phyloP scores from a whole-genome alignment of 2,329 filamentous ascomycete genomes.

The Pseudonectria buxi region DNA sequence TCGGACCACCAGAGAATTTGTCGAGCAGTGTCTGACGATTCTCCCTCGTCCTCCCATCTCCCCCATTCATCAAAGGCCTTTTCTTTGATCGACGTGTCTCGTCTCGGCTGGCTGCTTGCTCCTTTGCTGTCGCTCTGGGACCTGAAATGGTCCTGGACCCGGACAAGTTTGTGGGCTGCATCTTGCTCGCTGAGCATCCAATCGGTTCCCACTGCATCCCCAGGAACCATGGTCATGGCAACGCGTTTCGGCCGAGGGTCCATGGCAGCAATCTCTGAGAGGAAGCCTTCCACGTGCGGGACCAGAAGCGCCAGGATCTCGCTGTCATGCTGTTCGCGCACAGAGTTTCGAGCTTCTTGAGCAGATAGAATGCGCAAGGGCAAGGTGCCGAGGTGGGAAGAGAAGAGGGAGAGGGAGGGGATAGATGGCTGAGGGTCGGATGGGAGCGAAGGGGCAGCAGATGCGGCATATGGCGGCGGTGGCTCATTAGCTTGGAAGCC shows the following conservation, averaged over 20 bases:
- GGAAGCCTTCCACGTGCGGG: conserved; percentile 35
- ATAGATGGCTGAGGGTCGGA: conserved; percentile 4
- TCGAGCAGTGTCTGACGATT: neutral
- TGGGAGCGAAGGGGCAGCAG: conserved; percentile 8
- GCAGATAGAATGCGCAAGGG: conserved; percentile 30
- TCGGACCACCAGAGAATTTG: conserved; percentile 40
- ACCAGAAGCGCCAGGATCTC: conserved; percentile 32
- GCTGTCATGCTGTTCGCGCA: conserved; percentile 32
- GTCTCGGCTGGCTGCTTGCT: conserved; percentile 4
- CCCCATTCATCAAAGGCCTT: conserved; percentile 41
- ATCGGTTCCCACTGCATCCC: conserved; percentile 27
- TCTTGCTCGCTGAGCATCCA: conserved; percentile 32
- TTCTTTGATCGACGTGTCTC: neutral
- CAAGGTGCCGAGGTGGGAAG: conserved; percentile 30
- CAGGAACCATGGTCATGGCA: conserved; percentile 41
- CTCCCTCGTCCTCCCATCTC: conserved; percentile 28
- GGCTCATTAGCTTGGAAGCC: conserved; percentile 10
- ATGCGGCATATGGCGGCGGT: conserved; percentile 19
- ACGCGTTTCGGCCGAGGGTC: conserved; percentile 27
- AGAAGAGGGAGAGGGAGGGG: conserved; percentile 22
- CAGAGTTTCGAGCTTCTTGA: conserved; percentile 26
- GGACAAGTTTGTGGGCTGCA: conserved; percentile 25
- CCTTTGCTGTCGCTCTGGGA: conserved; percentile 6
- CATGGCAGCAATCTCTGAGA: conserved; percentile 30
- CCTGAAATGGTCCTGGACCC: conserved; percentile 19